Conservation (phyloP, 768 basidiomycete species). For the Cyclocybe aegerita region DNA sequence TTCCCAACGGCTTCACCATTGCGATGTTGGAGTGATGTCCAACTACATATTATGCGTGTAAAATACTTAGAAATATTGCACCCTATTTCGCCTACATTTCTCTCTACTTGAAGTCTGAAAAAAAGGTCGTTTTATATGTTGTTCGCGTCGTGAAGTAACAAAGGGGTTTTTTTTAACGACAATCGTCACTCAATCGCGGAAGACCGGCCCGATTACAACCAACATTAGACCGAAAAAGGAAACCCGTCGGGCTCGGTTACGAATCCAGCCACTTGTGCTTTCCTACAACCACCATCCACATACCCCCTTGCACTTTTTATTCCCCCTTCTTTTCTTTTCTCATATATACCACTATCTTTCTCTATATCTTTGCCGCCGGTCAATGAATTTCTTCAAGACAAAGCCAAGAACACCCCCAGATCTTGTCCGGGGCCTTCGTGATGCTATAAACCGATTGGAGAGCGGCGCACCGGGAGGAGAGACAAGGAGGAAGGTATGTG, state of each 20-base stretch:
- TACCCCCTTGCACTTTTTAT: slow-evolving; percentile 1
- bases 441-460: slow-evolving; percentile 79
- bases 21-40: no score
- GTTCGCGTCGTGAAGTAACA: no score
- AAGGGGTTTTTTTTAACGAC: no score
- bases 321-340: slow-evolving; percentile 7
- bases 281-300: slow-evolving; percentile 11
- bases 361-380: background rate
- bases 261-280: slow-evolving; percentile 9
- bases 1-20: no score
- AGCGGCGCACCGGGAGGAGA: slow-evolving; percentile 72
- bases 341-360: slow-evolving; percentile 7
- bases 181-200: no score
- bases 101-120: no score
- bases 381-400: slow-evolving; percentile 96
- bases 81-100: no score
- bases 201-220: background rate
- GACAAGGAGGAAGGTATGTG: slow-evolving; percentile 72
- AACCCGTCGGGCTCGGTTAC: slow-evolving; percentile 17
- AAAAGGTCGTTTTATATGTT: no score
- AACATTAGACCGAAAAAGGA: slow-evolving; percentile 19
- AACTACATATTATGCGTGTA: no score
- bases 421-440: slow-evolving; percentile 77
- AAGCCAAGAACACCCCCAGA: slow-evolving; percentile 87
- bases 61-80: no score